These are phyloP conservation scores for Ophiobolus disseminans DNA, from an alignment of 2,329 filamentous ascomycete species.

Conservation along the genomic window DNA sequence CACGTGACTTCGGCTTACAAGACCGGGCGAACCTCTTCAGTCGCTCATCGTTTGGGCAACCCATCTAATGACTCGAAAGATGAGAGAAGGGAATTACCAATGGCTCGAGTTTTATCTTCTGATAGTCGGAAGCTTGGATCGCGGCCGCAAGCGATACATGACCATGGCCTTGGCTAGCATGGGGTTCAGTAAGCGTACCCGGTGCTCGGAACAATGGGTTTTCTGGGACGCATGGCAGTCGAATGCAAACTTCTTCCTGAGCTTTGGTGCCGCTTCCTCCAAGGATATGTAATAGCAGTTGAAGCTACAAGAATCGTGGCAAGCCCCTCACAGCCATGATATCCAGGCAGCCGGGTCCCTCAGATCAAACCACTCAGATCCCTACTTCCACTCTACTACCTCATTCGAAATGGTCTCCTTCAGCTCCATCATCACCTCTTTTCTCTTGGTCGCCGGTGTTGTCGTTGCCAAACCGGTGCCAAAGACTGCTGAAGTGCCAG, in stretches of 20 bases:
- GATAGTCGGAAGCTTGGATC: conserved; percentile 3
- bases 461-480: conserved; percentile 25
- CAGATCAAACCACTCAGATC: background rate
- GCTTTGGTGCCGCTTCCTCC: background rate
- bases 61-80: background rate
- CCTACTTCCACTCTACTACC: background rate
- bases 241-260: background rate
- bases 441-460: conserved; percentile 23
- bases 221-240: conserved; percentile 28
- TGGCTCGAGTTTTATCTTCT: conserved; percentile 10
- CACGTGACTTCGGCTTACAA: background rate
- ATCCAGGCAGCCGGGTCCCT: background rate
- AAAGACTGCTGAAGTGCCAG: conserved; percentile 32
- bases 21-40: background rate
- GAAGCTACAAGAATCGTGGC: conserved; percentile 1
- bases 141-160: background rate
- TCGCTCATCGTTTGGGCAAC: background rate
- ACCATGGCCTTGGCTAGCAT: conserved; percentile 5
- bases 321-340: background rate
- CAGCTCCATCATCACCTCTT: conserved; percentile 25
- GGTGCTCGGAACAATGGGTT: conserved; percentile 6
- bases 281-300: background rate
- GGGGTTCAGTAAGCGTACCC: conserved; percentile 4
- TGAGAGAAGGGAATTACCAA: conserved; percentile 18
- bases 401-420: conserved; percentile 28